Base-by-base conservation (phyloP, 2,329 filamentous ascomycete genomes). In the Bimuria novae-zelandiae region DNA sequence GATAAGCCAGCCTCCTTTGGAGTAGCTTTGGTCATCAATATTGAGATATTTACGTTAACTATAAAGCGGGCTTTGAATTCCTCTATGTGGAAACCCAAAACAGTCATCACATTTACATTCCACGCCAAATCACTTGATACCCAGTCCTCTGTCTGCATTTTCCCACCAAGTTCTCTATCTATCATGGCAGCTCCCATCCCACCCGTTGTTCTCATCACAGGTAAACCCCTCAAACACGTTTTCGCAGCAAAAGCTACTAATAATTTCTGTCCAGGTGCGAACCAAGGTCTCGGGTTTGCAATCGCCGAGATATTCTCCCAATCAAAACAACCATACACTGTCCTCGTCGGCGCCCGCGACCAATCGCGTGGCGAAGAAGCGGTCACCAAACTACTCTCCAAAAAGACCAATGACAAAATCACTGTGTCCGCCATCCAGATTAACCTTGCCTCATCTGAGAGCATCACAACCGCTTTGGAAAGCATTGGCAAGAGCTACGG, bases 351-450 rank as follows among this genome's bases (percentile, higher is more conserved):
- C 17, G 45, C 59, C n/a, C 61, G 61, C 27, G 40, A 48, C 22
- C 37, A 44, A 7, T 25, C 42, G 4, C 53, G 54, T 8, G 59
- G 54, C 23, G 17, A 49, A 37, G 55, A 58, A 36, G 61, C 56
- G 8, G 51, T 51, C 22, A 17, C 47, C 14, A 49, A 50, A 21
- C 47, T 61, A 10, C 42, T 36, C 8, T 35, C 39, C 32, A 39
- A 32, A 11, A 56, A 51, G 25, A 51, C 49, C 2, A 57, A 59
- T 42, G 37, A 37, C 40, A 23, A 47, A 17, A 30, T 59, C 39
- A 42, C 48, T 52, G 42, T 57, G 49, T 49, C 22, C n/a, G 50
- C 56, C 72, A 64, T 49, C 68, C 65, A 49, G 72, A 49, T 44
- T 35, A 33, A 63, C 51, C 29, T 57, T 52, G 44, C 42, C 25